These are phyloP conservation scores for Phytophthora podocarpi DNA, from an alignment of 352 stramenopile species.

Conservation along the genomic window DNA sequence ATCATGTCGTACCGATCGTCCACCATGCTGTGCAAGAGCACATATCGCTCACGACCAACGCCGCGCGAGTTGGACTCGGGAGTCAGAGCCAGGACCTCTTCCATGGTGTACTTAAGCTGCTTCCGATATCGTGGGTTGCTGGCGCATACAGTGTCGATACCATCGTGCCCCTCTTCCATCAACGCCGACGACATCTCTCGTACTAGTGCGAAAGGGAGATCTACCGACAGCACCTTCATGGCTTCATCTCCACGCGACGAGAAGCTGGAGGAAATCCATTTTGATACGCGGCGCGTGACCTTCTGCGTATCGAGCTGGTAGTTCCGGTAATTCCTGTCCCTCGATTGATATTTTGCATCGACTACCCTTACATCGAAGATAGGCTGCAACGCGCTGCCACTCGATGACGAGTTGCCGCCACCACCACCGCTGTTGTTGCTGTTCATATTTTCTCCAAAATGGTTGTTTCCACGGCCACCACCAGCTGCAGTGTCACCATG, in stretches of 20 bases:
- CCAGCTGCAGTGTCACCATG: slow-evolving; percentile 23
- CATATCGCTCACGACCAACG: slow-evolving; percentile 71
- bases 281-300: slow-evolving; percentile 81
- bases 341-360: slow-evolving; percentile 70
- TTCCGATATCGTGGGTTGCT: slow-evolving; percentile 81
- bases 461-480: slow-evolving; percentile 27
- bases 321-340: slow-evolving; percentile 56
- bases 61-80: slow-evolving; percentile 44
- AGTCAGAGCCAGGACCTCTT: slow-evolving; percentile 66
- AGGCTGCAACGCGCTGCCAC: slow-evolving; percentile 43
- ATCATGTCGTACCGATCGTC: slow-evolving; percentile 90
- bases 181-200: slow-evolving; percentile 81
- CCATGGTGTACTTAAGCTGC: slow-evolving; percentile 79
- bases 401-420: slow-evolving; percentile 4
- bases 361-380: slow-evolving; percentile 83
- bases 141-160: slow-evolving; percentile 59
- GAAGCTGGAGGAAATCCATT: slow-evolving; percentile 87
- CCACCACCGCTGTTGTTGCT: slow-evolving; percentile 22
- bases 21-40: slow-evolving; percentile 82
- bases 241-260: slow-evolving; percentile 72
- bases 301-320: slow-evolving; percentile 76
- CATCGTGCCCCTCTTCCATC: slow-evolving; percentile 70
- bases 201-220: slow-evolving; percentile 79
- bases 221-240: slow-evolving; percentile 85
- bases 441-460: slow-evolving; percentile 32